These are phyloP conservation scores for Schizonepeta tenuifolia DNA, from an alignment of 257 asterid genomes.

Conservation along the genomic window DNA sequence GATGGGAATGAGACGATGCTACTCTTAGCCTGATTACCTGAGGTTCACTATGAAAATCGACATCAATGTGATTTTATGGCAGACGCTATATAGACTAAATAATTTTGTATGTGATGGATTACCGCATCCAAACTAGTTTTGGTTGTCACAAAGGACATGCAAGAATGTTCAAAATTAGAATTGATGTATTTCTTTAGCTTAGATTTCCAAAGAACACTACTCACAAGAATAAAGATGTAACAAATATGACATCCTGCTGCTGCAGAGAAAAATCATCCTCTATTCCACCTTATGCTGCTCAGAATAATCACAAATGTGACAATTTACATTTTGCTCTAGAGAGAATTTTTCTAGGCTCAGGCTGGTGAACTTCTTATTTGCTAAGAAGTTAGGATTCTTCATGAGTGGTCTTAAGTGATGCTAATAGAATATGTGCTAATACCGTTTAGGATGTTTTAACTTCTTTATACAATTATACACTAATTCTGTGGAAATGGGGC, in stretches of 20 bases:
- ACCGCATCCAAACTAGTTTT: background rate
- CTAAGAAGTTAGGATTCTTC: background rate
- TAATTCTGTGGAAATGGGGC: background rate
- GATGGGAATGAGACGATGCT: background rate
- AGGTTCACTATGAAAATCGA: background rate
- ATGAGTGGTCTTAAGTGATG: background rate
- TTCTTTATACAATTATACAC: conserved; percentile 13
- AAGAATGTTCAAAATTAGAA: too few species aligned
- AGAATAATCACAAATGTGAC: background rate
- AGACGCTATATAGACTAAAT: background rate
- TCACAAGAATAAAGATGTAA: background rate
- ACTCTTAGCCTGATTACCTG: background rate
- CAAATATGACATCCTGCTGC: background rate
- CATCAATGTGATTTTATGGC: background rate
- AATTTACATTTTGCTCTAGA: background rate
- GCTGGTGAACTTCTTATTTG: background rate
- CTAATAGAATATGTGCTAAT: conserved; percentile 4
- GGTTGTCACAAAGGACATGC: too few species aligned
- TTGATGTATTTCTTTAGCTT: background rate
- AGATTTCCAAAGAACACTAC: background rate
- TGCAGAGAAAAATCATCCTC: conserved; percentile 13
- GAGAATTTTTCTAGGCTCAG: background rate
- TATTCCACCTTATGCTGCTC: background rate
- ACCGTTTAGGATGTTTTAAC: background rate
- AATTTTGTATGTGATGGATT: background rate